These are phyloP conservation scores for Ampelocalamus luodianensis DNA, from an alignment of 176 grass and related monocot genomes.

Conservation along the genomic window DNA sequence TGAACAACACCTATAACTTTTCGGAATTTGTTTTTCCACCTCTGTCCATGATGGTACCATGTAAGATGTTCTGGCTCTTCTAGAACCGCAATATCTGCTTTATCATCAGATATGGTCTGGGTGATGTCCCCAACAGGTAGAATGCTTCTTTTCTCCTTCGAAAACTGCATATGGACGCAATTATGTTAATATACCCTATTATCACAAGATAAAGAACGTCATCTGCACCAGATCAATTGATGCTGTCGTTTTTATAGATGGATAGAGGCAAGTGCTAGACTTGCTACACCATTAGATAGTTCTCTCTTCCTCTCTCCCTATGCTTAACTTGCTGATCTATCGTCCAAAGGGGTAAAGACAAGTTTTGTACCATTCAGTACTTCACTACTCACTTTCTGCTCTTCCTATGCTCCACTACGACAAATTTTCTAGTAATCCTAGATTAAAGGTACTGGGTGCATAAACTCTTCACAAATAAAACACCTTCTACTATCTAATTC, in stretches of 20 bases:
- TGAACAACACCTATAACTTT: conserved; percentile 94
- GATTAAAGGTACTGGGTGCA: neutral
- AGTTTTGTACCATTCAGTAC: neutral
- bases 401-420: neutral
- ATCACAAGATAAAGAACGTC: conserved; percentile 10
- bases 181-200: conserved; percentile 10
- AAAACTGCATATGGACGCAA: conserved; percentile 59
- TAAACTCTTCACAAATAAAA: neutral
- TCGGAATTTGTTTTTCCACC: conserved; percentile 92
- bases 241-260: conserved; percentile 9
- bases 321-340: neutral
- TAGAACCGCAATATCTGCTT: conserved; percentile 87
- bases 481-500: neutral
- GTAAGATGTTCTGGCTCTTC: conserved; percentile 99
- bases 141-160: conserved; percentile 94
- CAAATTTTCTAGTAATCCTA: neutral
- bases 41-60: conserved; percentile 96
- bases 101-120: conserved; percentile 76
- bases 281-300: neutral
- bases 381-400: conserved; percentile 15
- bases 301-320: neutral
- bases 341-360: neutral
- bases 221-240: neutral
- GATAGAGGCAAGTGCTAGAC: neutral
- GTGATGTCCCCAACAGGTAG: conserved; percentile 95